phyloP scores from a whole-genome alignment of 441 rosid genomes.

The Erodium texanum region DNA sequence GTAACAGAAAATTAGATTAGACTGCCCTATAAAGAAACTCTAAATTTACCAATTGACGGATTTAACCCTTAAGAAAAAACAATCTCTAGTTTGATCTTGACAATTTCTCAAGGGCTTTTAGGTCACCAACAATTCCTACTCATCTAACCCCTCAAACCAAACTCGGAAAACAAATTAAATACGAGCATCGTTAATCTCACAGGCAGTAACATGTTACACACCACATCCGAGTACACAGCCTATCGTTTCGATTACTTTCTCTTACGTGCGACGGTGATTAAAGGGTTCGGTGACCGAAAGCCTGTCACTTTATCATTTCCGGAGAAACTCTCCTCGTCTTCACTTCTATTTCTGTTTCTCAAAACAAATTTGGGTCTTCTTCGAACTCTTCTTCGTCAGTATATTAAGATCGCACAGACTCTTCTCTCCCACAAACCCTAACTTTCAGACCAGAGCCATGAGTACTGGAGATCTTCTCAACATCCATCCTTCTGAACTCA shows the following conservation, averaged over 20 bases:
- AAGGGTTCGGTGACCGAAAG: not conserved
- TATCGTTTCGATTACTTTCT: too few relatives aligned
- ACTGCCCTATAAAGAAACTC: too few relatives aligned
- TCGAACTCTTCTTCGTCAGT: too few relatives aligned
- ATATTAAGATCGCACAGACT: not conserved
- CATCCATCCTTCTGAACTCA: slow-evolving; percentile 58
- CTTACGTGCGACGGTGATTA: not conserved
- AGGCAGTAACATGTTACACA: not conserved
- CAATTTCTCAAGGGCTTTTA: too few relatives aligned
- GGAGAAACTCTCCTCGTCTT: not conserved
- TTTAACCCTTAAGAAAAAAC: too few relatives aligned
- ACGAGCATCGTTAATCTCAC: not conserved
- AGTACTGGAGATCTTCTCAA: slow-evolving; percentile 52
- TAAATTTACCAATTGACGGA: too few relatives aligned
- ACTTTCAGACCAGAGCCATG: slow-evolving; percentile 25
- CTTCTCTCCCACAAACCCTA: slow-evolving; percentile 9
- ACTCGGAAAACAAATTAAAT: too few relatives aligned
- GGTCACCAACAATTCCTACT: too few relatives aligned
- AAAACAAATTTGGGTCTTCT: not conserved
- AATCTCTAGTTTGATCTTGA: too few relatives aligned
- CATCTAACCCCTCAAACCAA: too few relatives aligned
- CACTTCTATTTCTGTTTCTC: not conserved
- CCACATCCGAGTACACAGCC: not conserved
- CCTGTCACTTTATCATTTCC: not conserved
- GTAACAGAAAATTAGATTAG: too few relatives aligned